Conservation (phyloP, 345 rosid genomes). For the Chamaenerion angustifolium region DNA sequence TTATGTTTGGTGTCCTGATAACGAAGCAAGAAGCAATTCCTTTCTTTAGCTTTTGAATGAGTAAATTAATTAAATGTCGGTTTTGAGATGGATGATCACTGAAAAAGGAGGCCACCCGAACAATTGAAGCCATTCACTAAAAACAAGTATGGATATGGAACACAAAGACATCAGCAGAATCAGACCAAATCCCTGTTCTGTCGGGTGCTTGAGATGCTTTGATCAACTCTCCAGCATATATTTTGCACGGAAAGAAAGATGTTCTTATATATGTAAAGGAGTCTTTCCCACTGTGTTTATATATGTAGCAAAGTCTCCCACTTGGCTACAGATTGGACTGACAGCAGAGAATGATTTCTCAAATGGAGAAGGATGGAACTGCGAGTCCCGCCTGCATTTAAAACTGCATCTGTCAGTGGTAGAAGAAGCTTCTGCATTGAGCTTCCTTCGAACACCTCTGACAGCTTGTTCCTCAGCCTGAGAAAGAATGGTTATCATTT, state of each 20-base stretch:
- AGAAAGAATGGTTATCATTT: constrained; percentile 81
- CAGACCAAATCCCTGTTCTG: no score
- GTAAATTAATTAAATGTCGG: background rate
- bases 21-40: constrained; percentile 43
- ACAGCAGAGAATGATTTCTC: constrained; percentile 87
- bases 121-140: no score
- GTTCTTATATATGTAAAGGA: no score
- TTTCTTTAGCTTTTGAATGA: constrained; percentile 22
- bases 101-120: no score
- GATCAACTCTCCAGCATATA: no score
- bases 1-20: constrained; percentile 15
- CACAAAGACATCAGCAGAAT: no score
- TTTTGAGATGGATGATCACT: no score
- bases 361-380: constrained; percentile 74
- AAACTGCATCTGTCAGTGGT: constrained; percentile 58
- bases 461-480: constrained; percentile 80
- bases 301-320: no score
- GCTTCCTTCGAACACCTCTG: constrained; percentile 92
- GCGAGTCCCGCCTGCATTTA: constrained; percentile 79
- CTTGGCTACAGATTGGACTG: constrained; percentile 84
- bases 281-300: no score
- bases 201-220: no score
- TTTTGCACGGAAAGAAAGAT: no score
- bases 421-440: constrained; percentile 54
- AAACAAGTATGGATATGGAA: no score